Base-by-base conservation (phyloP, 148 eudicot species). In the Heliosperma pusillum region DNA sequence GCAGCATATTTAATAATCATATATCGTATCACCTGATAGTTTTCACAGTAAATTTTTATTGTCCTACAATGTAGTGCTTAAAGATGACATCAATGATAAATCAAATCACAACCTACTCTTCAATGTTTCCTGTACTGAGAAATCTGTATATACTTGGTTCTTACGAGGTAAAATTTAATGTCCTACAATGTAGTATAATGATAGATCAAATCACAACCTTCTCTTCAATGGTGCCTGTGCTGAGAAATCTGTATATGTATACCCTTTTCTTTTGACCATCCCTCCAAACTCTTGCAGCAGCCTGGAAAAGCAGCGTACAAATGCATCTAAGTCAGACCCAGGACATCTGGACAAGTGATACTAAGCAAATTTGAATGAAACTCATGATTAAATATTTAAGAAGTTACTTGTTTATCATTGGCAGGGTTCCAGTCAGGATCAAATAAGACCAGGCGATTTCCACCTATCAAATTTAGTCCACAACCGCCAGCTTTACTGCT, bases 381-480 rank as follows among this genome's bases (percentile, higher is more conserved):
- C 61, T 1, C 13, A 78, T 10, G 56, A 62, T 40, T 9, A 36
- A 36, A 36, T 22, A 27, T 52, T 24, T 66, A 16, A 9, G 27
- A 55, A 59, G 71, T 84, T 90, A 96, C 99, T 86, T 96, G 99
- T 89, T 96, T 96, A 84, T 96, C 99, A 86, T 96, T 96, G 77
- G 99, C 99, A 82, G 99, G 99, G 85, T 96, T 96, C 99, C 99
- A 96, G 81, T 96, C 99, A 78, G 99, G 99, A 87, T 96, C 99
- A 80, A 96, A 96, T 79, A 96, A 88, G 76, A 96, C 96, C 76
- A 96, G 85, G 60, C 99, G 87, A 81, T 96, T 96, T 76, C 97
- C 99, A 67, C 99, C 99, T 33, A 96, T 96, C 87, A 96, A 86
- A 84, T 96, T 96, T 78, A 96, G 89, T 75, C 99, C 99, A 88